These are phyloP conservation scores for Excoecaria cochinchinensis DNA, from an alignment of 345 rosid species.

Conservation along the genomic window DNA sequence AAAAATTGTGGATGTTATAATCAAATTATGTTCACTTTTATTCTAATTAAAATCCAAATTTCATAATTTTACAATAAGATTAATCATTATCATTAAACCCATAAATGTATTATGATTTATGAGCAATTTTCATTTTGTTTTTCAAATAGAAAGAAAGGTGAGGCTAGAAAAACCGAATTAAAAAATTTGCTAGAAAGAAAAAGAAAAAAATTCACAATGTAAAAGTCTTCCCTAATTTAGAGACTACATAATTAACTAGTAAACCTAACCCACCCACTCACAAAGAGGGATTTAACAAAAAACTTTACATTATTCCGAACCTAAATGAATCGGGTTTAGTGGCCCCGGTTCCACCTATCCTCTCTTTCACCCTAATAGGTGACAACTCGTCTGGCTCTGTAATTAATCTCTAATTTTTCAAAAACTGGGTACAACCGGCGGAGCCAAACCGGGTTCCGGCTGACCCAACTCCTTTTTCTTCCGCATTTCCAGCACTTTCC, in stretches of 20 bases:
- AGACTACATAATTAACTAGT: constrained; percentile 31
- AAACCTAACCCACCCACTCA: constrained; percentile 41
- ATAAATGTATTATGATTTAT: too few species aligned
- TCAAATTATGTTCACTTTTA: too few species aligned
- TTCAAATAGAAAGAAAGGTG: not conserved
- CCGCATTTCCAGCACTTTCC: constrained; percentile 85
- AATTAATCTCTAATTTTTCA: constrained; percentile 21
- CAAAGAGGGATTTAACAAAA: not conserved
- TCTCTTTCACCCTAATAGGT: constrained; percentile 17
- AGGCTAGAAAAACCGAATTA: not conserved
- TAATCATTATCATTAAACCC: too few species aligned
- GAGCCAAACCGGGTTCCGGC: constrained; percentile 35
- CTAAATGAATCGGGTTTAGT: constrained; percentile 14
- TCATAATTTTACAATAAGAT: too few species aligned
- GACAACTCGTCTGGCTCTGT: not conserved
- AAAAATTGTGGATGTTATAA: too few species aligned
- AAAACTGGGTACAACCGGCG: constrained; percentile 53
- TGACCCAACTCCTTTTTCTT: constrained; percentile 46
- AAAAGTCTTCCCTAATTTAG: constrained; percentile 30
- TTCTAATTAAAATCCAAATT: too few species aligned
- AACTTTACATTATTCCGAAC: constrained; percentile 28
- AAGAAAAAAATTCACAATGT: constrained; percentile 6
- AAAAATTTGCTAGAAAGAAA: not conserved
- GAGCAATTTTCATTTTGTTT: too few species aligned
- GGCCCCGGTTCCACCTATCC: constrained; percentile 25